Evolutionary conservation across 2,329 filamentous ascomycete species (phyloP).

Genomic region (Karstenula rhodostoma): DNA sequence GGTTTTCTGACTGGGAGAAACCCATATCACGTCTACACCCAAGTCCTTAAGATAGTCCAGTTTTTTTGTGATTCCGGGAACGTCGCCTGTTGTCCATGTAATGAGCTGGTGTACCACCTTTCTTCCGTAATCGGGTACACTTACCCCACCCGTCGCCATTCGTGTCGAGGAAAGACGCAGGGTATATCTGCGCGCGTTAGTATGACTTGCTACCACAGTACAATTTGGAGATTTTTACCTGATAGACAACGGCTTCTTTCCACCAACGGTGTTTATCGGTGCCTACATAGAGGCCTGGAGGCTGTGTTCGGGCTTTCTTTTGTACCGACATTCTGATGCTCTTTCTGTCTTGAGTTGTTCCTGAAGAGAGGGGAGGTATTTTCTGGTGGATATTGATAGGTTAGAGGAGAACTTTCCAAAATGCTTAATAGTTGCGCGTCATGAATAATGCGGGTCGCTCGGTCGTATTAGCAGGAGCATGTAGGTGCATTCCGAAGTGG

Average conservation of each 20-base stretch:
- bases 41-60: slow-evolving; percentile 64
- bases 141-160: slow-evolving; percentile 63
- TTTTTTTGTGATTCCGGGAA: slow-evolving; percentile 64
- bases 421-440: slow-evolving; percentile 8
- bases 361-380: not conserved
- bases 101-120: not conserved
- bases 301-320: slow-evolving; percentile 19
- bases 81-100: slow-evolving; percentile 44
- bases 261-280: slow-evolving; percentile 59
- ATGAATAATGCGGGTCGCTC: slow-evolving; percentile 12
- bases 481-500: slow-evolving; percentile 2
- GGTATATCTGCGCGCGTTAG: slow-evolving; percentile 57
- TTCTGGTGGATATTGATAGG: not conserved
- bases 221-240: slow-evolving; percentile 38
- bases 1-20: slow-evolving; percentile 50
- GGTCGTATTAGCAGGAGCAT: not conserved
- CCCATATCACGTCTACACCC: slow-evolving; percentile 50
- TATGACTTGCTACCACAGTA: not conserved
- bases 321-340: slow-evolving; percentile 15
- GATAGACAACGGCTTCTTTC: slow-evolving; percentile 68
- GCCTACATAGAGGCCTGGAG: slow-evolving; percentile 36
- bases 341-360: not conserved
- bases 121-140: not conserved
- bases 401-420: not conserved
- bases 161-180: slow-evolving; percentile 67